Percentiles rank a stretch among this genome's conserved stretches.
These are phyloP conservation scores for Colletotrichum sp. DNA, from an alignment of 2,329 filamentous ascomycete genomes.

Conservation along the genomic window DNA sequence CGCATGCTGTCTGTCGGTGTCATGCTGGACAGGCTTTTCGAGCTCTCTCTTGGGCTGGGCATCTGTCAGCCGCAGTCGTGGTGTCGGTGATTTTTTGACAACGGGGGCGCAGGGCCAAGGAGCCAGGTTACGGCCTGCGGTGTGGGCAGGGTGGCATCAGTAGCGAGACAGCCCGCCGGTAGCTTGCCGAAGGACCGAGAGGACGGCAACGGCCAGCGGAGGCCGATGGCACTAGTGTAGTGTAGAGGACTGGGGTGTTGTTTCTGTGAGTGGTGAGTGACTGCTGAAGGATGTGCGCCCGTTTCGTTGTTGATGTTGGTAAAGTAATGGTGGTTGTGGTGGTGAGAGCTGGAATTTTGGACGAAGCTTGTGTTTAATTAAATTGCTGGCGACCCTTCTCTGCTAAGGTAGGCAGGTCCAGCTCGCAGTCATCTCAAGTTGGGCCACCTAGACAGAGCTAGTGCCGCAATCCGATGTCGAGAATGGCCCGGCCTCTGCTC, in stretches of 20 bases:
- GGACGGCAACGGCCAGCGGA: background rate
- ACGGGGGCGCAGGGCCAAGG: conserved; percentile 4
- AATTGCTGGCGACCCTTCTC: background rate
- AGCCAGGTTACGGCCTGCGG: background rate
- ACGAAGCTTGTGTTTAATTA: background rate
- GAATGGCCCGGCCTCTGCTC: background rate
- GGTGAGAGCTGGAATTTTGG: background rate
- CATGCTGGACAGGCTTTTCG: background rate
- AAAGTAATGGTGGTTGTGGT: background rate
- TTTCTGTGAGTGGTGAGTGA: background rate
- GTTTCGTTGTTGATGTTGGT: background rate
- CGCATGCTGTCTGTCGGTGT: background rate
- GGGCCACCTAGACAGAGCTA: background rate
- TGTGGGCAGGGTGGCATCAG: conserved; percentile 4
- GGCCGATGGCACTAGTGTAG: background rate
- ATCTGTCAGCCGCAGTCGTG: background rate
- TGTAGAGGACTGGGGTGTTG: background rate
- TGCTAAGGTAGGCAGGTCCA: background rate
- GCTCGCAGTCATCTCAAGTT: background rate
- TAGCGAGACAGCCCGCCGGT: background rate
- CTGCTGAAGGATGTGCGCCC: background rate
- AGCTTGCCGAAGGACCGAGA: background rate
- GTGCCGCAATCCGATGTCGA: background rate
- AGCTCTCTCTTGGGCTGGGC: background rate
- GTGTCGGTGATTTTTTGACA: conserved; percentile 7